These are phyloP conservation scores for Grigorovia jiainica DNA, from an alignment of 805 yeast genomes.

Conservation along the genomic window DNA sequence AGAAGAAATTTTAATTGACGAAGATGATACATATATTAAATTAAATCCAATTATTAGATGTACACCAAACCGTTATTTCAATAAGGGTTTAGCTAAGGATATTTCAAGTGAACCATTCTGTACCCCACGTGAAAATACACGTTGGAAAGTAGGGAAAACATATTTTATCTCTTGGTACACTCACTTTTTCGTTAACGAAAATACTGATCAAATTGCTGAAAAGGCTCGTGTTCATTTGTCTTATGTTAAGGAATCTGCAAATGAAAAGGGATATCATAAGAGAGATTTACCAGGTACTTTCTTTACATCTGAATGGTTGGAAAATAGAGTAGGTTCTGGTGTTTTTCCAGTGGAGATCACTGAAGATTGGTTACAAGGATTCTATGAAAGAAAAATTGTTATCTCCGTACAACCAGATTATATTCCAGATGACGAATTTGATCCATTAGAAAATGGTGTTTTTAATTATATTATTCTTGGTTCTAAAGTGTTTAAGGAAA, in stretches of 20 bases:
- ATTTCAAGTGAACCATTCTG: constrained; percentile 71
- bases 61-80: constrained; percentile 65
- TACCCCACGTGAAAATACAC: constrained; percentile 57
- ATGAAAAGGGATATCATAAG: constrained; percentile 50
- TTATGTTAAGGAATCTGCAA: constrained; percentile 46
- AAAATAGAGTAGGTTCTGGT: constrained; percentile 59
- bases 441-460: constrained; percentile 43
- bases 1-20: constrained; percentile 49
- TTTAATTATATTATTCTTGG: constrained; percentile 35
- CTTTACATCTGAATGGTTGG: constrained; percentile 64
- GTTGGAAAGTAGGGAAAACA: constrained; percentile 48
- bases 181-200: constrained; percentile 38
- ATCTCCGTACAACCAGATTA: constrained; percentile 68
- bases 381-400: constrained; percentile 45
- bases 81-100: constrained; percentile 51
- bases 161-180: constrained; percentile 81
- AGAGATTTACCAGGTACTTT: constrained; percentile 40
- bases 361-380: constrained; percentile 55
- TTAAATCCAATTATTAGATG: constrained; percentile 78
- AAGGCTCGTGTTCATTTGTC: constrained; percentile 61
- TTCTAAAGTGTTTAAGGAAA: constrained; percentile 33
- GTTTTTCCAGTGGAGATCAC: constrained; percentile 50
- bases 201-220: constrained; percentile 36
- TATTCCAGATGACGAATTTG: constrained; percentile 56
- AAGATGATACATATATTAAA: constrained; percentile 62